A percentile compares a stretch with the other conserved stretches of the same genome.
Evolutionary conservation across 352 stramenopile genomes (phyloP).

Genomic region (Phytophthora pseudosyringae): DNA sequence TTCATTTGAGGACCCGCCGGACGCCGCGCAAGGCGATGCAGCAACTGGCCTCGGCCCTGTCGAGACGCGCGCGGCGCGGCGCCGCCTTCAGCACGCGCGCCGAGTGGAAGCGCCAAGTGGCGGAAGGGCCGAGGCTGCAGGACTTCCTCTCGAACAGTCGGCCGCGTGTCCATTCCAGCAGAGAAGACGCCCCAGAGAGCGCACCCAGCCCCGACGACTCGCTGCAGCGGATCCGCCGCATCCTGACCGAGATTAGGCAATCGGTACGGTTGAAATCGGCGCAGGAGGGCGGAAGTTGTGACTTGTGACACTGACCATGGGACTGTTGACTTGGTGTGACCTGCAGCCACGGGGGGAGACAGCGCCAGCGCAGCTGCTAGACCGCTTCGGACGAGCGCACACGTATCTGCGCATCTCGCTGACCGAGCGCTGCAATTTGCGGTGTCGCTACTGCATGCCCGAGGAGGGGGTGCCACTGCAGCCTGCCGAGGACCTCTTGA

Average conservation of each 20-base stretch:
- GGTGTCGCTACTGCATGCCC: conserved; percentile 98
- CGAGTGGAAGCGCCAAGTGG: conserved; percentile 46
- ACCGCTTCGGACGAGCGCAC: conserved; percentile 92
- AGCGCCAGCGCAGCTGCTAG: conserved; percentile 49
- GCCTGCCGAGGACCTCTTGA: conserved; percentile 79
- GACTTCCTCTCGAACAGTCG: conserved; percentile 41
- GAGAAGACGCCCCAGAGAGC: conserved; percentile 2
- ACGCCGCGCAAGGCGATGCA: conserved; percentile 14
- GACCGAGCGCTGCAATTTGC: conserved; percentile 96
- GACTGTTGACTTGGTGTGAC: background rate
- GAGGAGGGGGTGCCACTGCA: conserved; percentile 92
- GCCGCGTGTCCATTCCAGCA: background rate
- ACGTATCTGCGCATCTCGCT: conserved; percentile 97
- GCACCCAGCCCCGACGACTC: conserved; percentile 27
- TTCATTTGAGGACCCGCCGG: conserved; percentile 5
- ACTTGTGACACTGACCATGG: background rate
- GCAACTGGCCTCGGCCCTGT: conserved; percentile 3
- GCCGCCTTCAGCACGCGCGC: conserved; percentile 25
- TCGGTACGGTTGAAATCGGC: conserved; percentile 19
- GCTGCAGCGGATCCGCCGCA: conserved; percentile 47
- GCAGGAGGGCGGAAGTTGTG: background rate
- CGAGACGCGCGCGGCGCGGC: conserved; percentile 2
- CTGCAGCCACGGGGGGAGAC: conserved; percentile 23
- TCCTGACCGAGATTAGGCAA: conserved; percentile 46
- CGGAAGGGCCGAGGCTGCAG: conserved; percentile 37